Evolutionary conservation across 2,329 filamentous ascomycete genomes (phyloP), one percentile per base, ranked within the genome.

Genomic region (Dactylonectria estremocensis): DNA sequence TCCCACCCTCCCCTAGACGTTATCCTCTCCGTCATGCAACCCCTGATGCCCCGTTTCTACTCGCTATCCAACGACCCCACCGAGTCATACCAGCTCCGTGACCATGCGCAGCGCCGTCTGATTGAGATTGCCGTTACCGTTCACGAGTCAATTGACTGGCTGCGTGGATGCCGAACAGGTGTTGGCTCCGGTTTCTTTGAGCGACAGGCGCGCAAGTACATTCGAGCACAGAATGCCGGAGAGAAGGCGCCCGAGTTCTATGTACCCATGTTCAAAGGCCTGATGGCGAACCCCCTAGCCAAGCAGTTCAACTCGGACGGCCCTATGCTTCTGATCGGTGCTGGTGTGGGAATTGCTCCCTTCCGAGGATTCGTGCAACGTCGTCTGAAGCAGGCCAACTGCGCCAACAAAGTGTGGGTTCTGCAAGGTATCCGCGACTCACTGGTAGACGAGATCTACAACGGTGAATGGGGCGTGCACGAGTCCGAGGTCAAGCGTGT

Each of bases 281-380:
- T 99, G 49, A 99, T 99, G 96, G 92, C 95, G 69, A 99, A 99
- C 80, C 96, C 96, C 0, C 88, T 99, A 1, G 96, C 95, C 11
- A 92, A 92, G 78, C 91, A 98, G 78, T 99, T 98, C 78, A 92
- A 94, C 59, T 91, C 93, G 3, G 95, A 99, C 79, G 96, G 96
- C 0, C 96, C 96, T 0, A 99, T 99, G 96, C 91, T 99, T 43
- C 89, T 99, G 54, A 97, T 99, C 74, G 96, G 96, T 35, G 96
- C 96, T 5, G 96, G 96, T 62, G 96, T 99, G 22, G 96, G 96
- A 71, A 95, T 99, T 81, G 96, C 96, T 11, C 96, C 96, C 0
- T 99, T 99, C 91, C 91, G 96, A 55, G 96, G 96, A 65, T 99
- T 99, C 80, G 97, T 99, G 50, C 93, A 98, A 83, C 94, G 97